Evolutionary conservation across 1,284 basidiomycete species (phyloP).

Genomic region (Pseudozyma thailandica): DNA sequence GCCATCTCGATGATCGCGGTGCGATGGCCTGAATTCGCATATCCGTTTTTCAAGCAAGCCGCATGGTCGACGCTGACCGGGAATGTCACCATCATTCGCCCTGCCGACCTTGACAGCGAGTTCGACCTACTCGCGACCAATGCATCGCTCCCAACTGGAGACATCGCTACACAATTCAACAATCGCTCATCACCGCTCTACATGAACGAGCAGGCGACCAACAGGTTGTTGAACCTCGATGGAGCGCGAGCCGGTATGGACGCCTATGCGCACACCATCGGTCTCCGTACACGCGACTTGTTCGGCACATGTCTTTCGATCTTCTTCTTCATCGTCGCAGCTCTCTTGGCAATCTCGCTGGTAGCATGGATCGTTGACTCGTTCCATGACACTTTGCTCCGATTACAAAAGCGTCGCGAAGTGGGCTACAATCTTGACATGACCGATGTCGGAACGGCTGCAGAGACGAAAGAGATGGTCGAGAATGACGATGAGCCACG

Average conservation of each 20-base stretch:
- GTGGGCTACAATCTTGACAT: slow-evolving; percentile 35
- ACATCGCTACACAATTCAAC: slow-evolving; percentile 72
- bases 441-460: slow-evolving; percentile 3
- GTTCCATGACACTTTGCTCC: slow-evolving; percentile 34
- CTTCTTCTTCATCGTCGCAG: slow-evolving; percentile 82
- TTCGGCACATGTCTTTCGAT: slow-evolving; percentile 84
- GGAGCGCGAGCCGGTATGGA: slow-evolving; percentile 73
- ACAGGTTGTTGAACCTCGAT: slow-evolving; percentile 75
- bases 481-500: slow-evolving; percentile 23
- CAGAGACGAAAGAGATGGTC: slow-evolving; percentile 26
- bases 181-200: slow-evolving; percentile 80
- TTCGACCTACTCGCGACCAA: slow-evolving; percentile 45
- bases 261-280: slow-evolving; percentile 82
- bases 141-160: slow-evolving; percentile 50
- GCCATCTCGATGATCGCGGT: slow-evolving; percentile 90
- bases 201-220: slow-evolving; percentile 77
- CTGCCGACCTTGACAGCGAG: slow-evolving; percentile 11
- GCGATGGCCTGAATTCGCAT: slow-evolving; percentile 90
- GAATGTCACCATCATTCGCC: slow-evolving; percentile 53
- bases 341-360: slow-evolving; percentile 76
- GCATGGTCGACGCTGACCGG: slow-evolving; percentile 68
- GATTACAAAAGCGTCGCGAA: slow-evolving; percentile 40
- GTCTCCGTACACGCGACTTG: slow-evolving; percentile 81
- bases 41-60: slow-evolving; percentile 70
- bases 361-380: slow-evolving; percentile 73